Conservation (phyloP, 768 basidiomycete genomes). For the Lactarius hengduanensis region DNA sequence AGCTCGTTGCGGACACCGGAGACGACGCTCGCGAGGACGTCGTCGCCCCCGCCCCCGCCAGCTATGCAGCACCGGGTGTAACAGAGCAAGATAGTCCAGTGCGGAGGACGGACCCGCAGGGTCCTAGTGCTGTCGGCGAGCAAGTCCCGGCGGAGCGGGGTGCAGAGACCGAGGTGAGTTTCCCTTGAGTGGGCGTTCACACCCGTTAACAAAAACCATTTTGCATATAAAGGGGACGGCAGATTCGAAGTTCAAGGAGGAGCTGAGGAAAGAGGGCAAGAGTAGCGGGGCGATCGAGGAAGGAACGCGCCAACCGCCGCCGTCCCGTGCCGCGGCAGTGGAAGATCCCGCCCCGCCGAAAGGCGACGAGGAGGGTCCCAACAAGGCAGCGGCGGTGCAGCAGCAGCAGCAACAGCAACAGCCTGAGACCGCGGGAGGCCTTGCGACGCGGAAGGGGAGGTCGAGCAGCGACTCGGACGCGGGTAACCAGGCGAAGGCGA, state of each 20-base stretch:
- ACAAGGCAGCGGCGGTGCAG: not conserved
- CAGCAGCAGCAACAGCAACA: not conserved
- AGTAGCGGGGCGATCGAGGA: not conserved
- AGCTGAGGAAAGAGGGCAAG: not conserved
- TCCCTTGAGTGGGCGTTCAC: not conserved
- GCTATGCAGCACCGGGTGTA: not conserved
- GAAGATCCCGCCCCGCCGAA: not conserved
- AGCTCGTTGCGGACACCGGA: not conserved
- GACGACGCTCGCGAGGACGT: not conserved
- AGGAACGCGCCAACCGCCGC: not conserved
- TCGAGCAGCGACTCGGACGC: constrained; percentile 24
- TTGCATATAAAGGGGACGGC: not conserved
- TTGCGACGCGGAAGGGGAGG: constrained; percentile 11
- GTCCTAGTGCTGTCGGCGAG: not conserved
- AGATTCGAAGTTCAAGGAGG: constrained; percentile 15
- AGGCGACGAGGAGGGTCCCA: not conserved
- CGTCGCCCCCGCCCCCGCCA: not conserved
- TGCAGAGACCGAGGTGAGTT: constrained; percentile 7
- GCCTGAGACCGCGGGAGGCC: not conserved
- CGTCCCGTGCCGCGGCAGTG: not conserved
- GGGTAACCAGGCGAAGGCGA: constrained; percentile 18
- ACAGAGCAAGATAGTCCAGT: constrained; percentile 1
- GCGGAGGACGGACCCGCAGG: not conserved
- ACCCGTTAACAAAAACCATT: not conserved
- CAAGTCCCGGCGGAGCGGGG: not conserved